phyloP scores from a whole-genome alignment of 1,284 basidiomycete species.

The Vanrija pseudolonga region DNA sequence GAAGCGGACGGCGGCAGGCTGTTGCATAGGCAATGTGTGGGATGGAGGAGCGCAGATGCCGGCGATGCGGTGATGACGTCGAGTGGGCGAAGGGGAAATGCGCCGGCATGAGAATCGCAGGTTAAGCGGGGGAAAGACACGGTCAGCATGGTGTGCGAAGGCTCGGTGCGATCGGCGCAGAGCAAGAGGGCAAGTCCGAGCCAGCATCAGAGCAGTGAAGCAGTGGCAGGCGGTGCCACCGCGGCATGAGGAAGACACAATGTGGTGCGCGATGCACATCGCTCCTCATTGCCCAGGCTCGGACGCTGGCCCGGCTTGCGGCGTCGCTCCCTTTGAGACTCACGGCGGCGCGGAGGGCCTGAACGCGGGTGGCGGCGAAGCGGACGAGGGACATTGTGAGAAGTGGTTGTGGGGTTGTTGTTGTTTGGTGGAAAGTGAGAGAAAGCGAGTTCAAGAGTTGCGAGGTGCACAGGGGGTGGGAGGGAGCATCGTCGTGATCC shows the following conservation, averaged over 20 bases:
- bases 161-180: not conserved
- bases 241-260: too few relatives aligned
- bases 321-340: conserved; percentile 1
- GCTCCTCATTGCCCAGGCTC: too few relatives aligned
- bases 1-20: conserved; percentile 32
- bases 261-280: too few relatives aligned
- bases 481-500: too few relatives aligned
- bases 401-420: not conserved
- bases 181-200: too few relatives aligned
- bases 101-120: not conserved
- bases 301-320: too few relatives aligned
- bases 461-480: too few relatives aligned
- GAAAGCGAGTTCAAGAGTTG: not conserved
- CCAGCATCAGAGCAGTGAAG: too few relatives aligned
- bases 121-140: not conserved
- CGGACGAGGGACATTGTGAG: conserved; percentile 15
- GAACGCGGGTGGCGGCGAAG: conserved; percentile 14
- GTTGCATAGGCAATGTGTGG: not conserved
- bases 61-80: not conserved
- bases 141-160: not conserved
- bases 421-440: not conserved
- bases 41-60: not conserved
- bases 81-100: not conserved
- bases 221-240: too few relatives aligned
- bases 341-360: conserved; percentile 21